Base-by-base conservation (phyloP, 192 early-diverging fungal genomes). In the Umbelopsis ramanniana region DNA sequence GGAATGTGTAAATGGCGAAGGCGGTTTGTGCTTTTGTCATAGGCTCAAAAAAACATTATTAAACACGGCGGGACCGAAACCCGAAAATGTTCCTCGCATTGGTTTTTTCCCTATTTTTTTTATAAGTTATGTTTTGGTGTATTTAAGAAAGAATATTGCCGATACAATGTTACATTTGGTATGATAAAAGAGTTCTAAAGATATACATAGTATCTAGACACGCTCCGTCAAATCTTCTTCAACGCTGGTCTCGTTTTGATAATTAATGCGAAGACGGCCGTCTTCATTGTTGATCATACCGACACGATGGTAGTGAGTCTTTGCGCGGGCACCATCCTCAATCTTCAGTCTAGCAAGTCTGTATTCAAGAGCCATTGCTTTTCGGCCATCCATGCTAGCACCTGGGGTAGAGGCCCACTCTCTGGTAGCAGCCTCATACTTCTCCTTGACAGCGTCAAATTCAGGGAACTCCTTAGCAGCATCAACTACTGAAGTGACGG, bases 281-380 rank as follows among this genome's bases (percentile, higher is more conserved):
- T 63, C 17, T 15, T 63, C 57, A 35, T 35, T n/a, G 12, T 63
- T 63, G 57, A 63, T 35, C 57, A 63, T 63, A 37, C 57, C 57
- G 35, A 63, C 57, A n/a, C 57, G 57, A 15, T 75, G 60, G 33
- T 71, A 75, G 46, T 60, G 60, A 10, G 69, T 75, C 43, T 40
- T 45, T 9, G 69, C 74, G 52, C 74, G 67, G 26, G 70, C 24
- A 14, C 53, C 69, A 0, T 52, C 43, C 17, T 75, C 74, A 67
- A 69, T 38, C 22, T 66, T 67, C 5, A 75, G 24, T 54, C 74
- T 69, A 11, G 60, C 69, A 40, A 71, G 21, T 29, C 74, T 69
- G 48, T 71, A 71, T 66, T 75, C n/a, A 10, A 24, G 60, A n/a
- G 69, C 74, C 35, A 75, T 19, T 10, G 53, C 38, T 23, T 37